phyloP scores from a whole-genome alignment of 495 filamentous ascomycete genomes.

The Aspergillus bridgeri region DNA sequence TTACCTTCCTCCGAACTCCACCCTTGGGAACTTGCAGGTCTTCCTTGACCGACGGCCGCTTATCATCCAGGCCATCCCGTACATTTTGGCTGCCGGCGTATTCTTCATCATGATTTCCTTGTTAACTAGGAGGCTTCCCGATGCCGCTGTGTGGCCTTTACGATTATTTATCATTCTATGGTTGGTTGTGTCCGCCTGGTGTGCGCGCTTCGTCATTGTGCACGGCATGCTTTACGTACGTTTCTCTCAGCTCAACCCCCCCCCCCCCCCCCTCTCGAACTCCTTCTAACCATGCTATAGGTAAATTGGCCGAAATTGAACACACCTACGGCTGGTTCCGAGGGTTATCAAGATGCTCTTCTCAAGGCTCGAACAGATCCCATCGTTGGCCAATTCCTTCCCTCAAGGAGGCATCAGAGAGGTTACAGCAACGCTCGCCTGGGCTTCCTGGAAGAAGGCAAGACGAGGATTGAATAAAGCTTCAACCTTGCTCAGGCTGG shows the following conservation, averaged over 20 bases:
- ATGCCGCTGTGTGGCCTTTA: conserved; percentile 70
- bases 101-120: conserved; percentile 81
- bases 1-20: conserved; percentile 67
- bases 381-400: conserved; percentile 68
- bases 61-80: conserved; percentile 84
- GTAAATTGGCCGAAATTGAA: conserved; percentile 98
- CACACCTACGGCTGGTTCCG: conserved; percentile 74
- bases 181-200: conserved; percentile 64
- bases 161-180: conserved; percentile 75
- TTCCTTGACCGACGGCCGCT: conserved; percentile 87
- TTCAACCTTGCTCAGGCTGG: not conserved
- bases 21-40: conserved; percentile 59
- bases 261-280: not conserved
- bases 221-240: conserved; percentile 93
- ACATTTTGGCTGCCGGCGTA: conserved; percentile 79
- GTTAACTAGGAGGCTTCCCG: conserved; percentile 64
- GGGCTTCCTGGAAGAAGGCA: conserved; percentile 85
- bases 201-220: conserved; percentile 64
- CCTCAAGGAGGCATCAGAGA: conserved; percentile 60
- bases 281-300: conserved; percentile 39
- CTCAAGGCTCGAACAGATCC: conserved; percentile 69
- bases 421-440: conserved; percentile 74
- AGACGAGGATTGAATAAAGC: conserved; percentile 84
- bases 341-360: conserved; percentile 87
- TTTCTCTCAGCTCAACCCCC: conserved; percentile 18